A percentile compares a stretch with the other conserved stretches of the same genome.
phyloP scores from a whole-genome alignment of 768 basidiomycete species.

The Agrocybe chaxingu region DNA sequence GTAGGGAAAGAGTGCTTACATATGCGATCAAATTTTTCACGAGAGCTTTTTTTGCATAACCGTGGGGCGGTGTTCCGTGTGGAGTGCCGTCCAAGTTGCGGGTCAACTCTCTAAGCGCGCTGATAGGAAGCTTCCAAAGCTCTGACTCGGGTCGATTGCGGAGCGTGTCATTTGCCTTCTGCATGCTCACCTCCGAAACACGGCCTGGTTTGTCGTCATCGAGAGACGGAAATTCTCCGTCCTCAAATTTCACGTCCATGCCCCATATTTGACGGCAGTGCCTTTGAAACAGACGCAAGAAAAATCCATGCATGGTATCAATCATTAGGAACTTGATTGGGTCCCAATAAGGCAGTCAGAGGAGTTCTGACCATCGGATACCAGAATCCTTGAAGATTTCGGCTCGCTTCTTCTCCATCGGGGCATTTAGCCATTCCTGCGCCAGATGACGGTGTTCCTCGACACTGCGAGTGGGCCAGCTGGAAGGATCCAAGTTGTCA shows the following conservation, averaged over 20 bases:
- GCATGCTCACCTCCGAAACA: not conserved
- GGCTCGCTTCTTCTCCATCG: constrained; percentile 5
- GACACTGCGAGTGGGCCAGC: constrained; percentile 12
- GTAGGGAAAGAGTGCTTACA: too few species aligned
- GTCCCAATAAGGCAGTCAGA: constrained; percentile 31
- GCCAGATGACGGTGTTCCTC: constrained; percentile 16
- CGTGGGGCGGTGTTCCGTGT: too few species aligned
- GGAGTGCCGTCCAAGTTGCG: too few species aligned
- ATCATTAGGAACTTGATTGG: constrained; percentile 22
- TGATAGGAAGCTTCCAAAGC: too few species aligned
- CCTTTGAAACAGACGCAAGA: constrained; percentile 20
- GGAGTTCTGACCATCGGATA: constrained; percentile 18
- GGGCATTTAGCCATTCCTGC: constrained; percentile 20
- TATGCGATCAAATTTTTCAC: too few species aligned
- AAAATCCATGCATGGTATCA: constrained; percentile 34
- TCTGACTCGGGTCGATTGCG: not conserved
- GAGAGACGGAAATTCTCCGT: not conserved
- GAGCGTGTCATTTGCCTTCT: constrained; percentile 1
- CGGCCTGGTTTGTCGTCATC: not conserved
- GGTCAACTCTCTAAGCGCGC: too few species aligned
- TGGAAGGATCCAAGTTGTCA: constrained; percentile 16
- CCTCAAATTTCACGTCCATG: constrained; percentile 12
- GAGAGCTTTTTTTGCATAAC: too few species aligned
- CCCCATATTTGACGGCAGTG: constrained; percentile 23
- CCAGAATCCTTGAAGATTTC: constrained; percentile 18